A percentile compares a stretch with the other conserved stretches of the same genome.
Conservation (phyloP, 1,284 basidiomycete genomes). For the Ceratorhiza oryzae-sativae region DNA sequence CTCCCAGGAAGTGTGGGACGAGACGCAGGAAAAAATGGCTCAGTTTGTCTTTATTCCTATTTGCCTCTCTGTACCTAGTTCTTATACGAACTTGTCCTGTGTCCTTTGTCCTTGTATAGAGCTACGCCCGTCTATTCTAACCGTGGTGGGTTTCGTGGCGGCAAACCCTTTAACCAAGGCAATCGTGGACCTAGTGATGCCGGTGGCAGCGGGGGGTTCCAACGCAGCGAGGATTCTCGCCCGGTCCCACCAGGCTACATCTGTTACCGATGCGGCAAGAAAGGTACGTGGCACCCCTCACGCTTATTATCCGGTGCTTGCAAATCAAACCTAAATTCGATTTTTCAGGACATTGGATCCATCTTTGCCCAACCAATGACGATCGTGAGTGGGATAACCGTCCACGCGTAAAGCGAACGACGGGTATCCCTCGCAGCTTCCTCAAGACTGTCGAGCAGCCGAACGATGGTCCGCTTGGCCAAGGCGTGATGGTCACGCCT, state of each 20-base stretch:
- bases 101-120: conserved; percentile 57
- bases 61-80: background rate
- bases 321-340: conserved; percentile 14
- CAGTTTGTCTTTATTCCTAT: conserved; percentile 73
- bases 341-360: conserved; percentile 95
- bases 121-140: conserved; percentile 74
- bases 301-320: background rate
- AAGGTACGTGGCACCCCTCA: conserved; percentile 67
- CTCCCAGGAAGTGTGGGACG: conserved; percentile 91
- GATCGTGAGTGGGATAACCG: conserved; percentile 94
- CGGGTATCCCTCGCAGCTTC: conserved; percentile 97
- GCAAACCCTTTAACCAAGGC: conserved; percentile 61
- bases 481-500: conserved; percentile 95
- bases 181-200: conserved; percentile 46
- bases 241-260: conserved; percentile 91
- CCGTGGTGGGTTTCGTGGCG: conserved; percentile 69
- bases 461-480: conserved; percentile 65
- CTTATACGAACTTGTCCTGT: conserved; percentile 52
- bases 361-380: conserved; percentile 97
- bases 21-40: conserved; percentile 96
- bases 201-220: conserved; percentile 42
- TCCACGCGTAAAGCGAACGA: conserved; percentile 96
- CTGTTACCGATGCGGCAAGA: conserved; percentile 98
- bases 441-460: conserved; percentile 94
- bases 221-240: conserved; percentile 48